These are phyloP conservation scores for Hypocrella siamensis DNA, from an alignment of 2,329 filamentous ascomycete genomes.

Conservation along the genomic window DNA sequence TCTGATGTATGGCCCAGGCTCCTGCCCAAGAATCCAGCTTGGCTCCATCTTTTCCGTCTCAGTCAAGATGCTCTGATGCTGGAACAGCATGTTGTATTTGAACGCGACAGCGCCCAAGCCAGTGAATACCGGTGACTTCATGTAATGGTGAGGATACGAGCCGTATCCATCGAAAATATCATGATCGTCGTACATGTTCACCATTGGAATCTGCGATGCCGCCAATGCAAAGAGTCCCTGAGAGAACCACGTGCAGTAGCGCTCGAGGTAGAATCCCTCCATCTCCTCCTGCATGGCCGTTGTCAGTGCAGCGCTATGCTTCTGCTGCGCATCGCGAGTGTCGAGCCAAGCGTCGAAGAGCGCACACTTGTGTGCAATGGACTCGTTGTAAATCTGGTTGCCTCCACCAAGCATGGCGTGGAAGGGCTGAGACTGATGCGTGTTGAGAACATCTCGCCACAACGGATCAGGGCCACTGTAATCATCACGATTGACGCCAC, in stretches of 20 bases:
- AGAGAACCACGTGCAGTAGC: conserved; percentile 91
- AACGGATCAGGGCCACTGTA: conserved; percentile 89
- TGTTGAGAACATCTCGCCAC: conserved; percentile 92
- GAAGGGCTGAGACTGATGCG: conserved; percentile 79
- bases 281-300: conserved; percentile 75
- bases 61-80: conserved; percentile 74
- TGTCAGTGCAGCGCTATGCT: conserved; percentile 65
- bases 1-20: conserved; percentile 78
- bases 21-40: conserved; percentile 72
- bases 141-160: conserved; percentile 83
- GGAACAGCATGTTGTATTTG: conserved; percentile 98
- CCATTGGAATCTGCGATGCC: conserved; percentile 89
- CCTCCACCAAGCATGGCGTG: conserved; percentile 97
- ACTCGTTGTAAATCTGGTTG: conserved; percentile 93
- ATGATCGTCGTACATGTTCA: conserved; percentile 97
- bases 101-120: conserved; percentile 84
- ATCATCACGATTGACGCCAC: conserved; percentile 58
- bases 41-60: conserved; percentile 76
- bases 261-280: conserved; percentile 73
- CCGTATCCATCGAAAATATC: conserved; percentile 86
- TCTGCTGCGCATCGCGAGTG: conserved; percentile 64
- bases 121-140: conserved; percentile 77
- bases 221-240: conserved; percentile 89
- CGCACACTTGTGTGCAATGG: conserved; percentile 56
- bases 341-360: conserved; percentile 74